phyloP scores from a whole-genome alignment of 805 yeast species.

The Candida vartiovaarae region DNA sequence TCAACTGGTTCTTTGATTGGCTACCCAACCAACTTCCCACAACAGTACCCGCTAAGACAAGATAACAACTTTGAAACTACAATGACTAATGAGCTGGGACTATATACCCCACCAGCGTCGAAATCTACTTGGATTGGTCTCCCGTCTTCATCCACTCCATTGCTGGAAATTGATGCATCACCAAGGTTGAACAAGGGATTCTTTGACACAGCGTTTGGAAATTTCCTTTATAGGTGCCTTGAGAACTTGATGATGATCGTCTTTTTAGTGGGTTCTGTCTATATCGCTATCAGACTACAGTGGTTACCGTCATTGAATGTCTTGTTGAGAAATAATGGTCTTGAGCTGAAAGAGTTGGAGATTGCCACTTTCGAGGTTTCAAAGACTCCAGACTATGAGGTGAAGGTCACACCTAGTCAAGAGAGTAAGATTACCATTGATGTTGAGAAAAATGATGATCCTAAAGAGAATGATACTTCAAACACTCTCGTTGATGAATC shows the following conservation, averaged over 20 bases:
- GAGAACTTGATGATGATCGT: constrained; percentile 36
- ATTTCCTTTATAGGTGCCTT: constrained; percentile 26
- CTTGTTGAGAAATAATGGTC: constrained; percentile 27
- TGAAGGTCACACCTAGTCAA: not conserved
- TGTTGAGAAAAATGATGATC: not conserved
- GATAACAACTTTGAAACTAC: constrained; percentile 11
- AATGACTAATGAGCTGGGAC: constrained; percentile 9
- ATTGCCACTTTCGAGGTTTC: not conserved
- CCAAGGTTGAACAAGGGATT: constrained; percentile 12
- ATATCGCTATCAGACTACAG: constrained; percentile 24
- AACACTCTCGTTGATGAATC: not conserved
- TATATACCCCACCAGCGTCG: constrained; percentile 13
- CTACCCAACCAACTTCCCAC: constrained; percentile 18
- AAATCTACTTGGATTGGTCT: constrained; percentile 13
- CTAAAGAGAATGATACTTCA: not conserved
- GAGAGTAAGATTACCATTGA: not conserved
- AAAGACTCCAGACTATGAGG: not conserved
- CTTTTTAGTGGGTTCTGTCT: constrained; percentile 22
- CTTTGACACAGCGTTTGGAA: constrained; percentile 22
- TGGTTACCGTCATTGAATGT: constrained; percentile 27
- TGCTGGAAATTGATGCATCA: constrained; percentile 22
- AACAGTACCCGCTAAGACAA: constrained; percentile 8
- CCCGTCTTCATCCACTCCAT: constrained; percentile 15
- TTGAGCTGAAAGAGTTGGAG: constrained; percentile 21
- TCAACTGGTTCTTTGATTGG: constrained; percentile 13